Evolutionary conservation across 2,329 filamentous ascomycete species (phyloP), one percentile per base, ranked within the genome.

Genomic region (Lasiodiplodia sp.): DNA sequence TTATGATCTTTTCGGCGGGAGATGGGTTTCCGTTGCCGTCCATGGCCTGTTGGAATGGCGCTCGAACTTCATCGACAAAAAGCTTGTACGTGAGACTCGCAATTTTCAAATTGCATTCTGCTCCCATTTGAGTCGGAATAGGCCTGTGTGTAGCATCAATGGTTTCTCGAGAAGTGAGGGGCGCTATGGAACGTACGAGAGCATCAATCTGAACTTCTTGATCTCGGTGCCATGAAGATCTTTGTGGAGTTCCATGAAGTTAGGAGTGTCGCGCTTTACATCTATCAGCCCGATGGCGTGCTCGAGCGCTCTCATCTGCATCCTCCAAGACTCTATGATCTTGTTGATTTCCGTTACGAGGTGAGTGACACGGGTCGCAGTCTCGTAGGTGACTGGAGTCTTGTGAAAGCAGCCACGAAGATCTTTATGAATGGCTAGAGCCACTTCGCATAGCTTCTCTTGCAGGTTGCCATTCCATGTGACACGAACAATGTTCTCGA

Each of bases 91-190:
- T 64, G 10, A 64, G 28, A 5, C 37, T 14, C 11, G 51, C 28
- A n/a, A 64, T 52, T 11, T 38, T 52, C 8, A 12, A 23, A 10
- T 64, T 64, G 16, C 47, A 64, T 16, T 64, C 44, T 5, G 60
- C 60, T 7, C 60, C 60, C 28, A 52, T 6, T 18, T 52, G 28
- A 8, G 60, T 64, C 5, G 60, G 60, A 5, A 64, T 64, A 14
- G 60, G 60, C 10, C 60, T 64, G 31, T n/a, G 18, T 49, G 25
- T 38, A 18, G n/a, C 16, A 64, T 64, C 60, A 64, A 64, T 38
- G 28, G 28, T 4, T 38, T 34, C 23, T 38, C 34, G 10, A 18
- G 14, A 21, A 10, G 28, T 10, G 10, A 4, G 12, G 16, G 6
- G n/a, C n/a, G 44, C 49, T 28, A 16, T 11, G n/a, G 11, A 7